Evolutionary conservation across 73 alveolate species (phyloP).

Genomic region (Uronychia setigera): DNA sequence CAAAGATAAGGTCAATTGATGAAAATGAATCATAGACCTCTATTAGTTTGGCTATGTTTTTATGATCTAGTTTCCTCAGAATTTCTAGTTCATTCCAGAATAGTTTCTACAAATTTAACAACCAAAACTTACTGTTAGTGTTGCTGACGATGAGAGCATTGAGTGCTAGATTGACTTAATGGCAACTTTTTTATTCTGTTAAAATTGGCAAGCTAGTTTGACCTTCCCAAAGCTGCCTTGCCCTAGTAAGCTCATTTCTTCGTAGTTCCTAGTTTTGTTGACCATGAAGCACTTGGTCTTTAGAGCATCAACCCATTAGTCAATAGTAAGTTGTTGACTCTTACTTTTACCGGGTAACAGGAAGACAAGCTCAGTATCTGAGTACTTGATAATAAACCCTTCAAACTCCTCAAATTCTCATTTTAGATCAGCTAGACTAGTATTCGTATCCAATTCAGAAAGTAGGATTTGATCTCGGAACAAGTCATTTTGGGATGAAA

Average conservation of each 20-base stretch:
- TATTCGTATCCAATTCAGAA: neutral
- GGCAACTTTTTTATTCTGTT: neutral
- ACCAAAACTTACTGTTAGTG: neutral
- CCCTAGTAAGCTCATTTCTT: neutral
- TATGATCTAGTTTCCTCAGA: neutral
- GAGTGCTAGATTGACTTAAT: neutral
- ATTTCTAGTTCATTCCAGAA: neutral
- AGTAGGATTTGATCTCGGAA: neutral
- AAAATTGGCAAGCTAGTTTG: neutral
- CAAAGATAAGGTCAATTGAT: neutral
- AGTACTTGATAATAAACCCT: neutral
- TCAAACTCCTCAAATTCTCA: neutral
- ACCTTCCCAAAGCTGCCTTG: constrained; percentile 1
- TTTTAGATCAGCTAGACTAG: neutral
- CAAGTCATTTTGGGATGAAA: neutral
- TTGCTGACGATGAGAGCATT: neutral
- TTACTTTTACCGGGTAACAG: neutral
- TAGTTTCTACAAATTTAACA: neutral
- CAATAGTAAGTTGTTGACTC: neutral
- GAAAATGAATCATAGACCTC: neutral
- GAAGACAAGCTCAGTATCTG: neutral
- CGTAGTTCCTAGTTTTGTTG: neutral
- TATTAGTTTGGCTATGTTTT: neutral
- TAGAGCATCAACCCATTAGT: neutral
- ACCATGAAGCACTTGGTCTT: neutral